These are phyloP conservation scores for Vaccinium corymbosum DNA, from an alignment of 148 eudicot genomes.

Conservation along the genomic window DNA sequence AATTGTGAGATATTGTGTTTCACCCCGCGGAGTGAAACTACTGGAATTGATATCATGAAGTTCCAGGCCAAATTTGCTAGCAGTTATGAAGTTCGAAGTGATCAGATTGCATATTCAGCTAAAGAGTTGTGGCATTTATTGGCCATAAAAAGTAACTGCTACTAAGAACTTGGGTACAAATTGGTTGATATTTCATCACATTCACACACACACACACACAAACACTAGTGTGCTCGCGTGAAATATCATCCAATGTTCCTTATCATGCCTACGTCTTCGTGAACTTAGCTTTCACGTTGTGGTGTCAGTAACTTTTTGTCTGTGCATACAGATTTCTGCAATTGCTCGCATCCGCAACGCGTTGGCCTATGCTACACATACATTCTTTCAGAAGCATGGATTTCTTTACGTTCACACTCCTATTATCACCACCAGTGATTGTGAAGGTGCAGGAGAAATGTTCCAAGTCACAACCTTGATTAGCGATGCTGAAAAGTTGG, in stretches of 20 bases:
- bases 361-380: slow-evolving; percentile 87
- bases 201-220: not conserved
- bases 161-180: not conserved
- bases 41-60: not conserved
- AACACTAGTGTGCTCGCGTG: not conserved
- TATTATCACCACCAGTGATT: slow-evolving; percentile 90
- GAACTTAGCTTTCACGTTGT: not conserved
- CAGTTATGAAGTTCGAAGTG: not conserved
- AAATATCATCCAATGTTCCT: not conserved
- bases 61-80: not conserved
- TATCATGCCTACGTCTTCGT: not conserved
- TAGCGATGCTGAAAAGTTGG: slow-evolving; percentile 66
- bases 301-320: not conserved
- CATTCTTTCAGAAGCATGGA: slow-evolving; percentile 78
- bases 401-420: slow-evolving; percentile 86
- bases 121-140: not conserved
- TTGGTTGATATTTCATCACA: not conserved
- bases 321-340: slow-evolving; percentile 58
- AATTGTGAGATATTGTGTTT: not conserved
- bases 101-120: not conserved
- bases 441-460: slow-evolving; percentile 99
- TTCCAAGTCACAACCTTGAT: slow-evolving; percentile 92
- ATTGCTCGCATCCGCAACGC: slow-evolving; percentile 85
- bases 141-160: not conserved
- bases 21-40: not conserved